Conservation (phyloP, 2,329 filamentous ascomycete genomes). For the Paramyrothecium sp. region DNA sequence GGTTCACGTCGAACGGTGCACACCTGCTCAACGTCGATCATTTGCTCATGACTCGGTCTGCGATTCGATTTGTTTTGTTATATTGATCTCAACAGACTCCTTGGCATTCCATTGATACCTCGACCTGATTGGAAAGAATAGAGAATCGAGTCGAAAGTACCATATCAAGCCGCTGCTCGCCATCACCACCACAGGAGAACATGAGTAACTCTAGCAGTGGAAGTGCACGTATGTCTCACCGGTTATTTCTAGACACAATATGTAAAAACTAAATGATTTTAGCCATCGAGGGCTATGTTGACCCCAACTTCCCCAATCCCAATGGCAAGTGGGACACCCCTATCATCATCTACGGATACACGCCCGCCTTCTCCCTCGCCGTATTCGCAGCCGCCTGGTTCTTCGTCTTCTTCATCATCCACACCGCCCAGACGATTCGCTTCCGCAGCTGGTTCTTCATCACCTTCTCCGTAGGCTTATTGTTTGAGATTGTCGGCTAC, state of each 20-base stretch:
- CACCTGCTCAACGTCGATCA: no score
- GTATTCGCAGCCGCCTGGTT: conserved; percentile 43
- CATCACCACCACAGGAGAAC: no score
- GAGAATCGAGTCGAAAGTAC: no score
- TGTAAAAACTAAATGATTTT: background rate
- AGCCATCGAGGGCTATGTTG: conserved; percentile 37
- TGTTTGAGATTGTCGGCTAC: conserved; percentile 51
- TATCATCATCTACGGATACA: conserved; percentile 52
- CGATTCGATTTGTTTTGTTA: background rate
- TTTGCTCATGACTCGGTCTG: background rate
- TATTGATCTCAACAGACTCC: no score
- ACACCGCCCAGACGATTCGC: conserved; percentile 33
- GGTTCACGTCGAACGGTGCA: no score
- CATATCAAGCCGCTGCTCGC: no score
- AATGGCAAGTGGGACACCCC: conserved; percentile 41
- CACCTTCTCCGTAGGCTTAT: conserved; percentile 39
- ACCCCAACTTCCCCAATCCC: conserved; percentile 51
- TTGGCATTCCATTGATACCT: no score
- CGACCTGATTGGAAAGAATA: no score
- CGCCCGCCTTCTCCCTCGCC: conserved; percentile 42
- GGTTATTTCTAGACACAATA: no score
- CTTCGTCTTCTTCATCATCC: conserved; percentile 34
- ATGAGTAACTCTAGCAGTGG: no score
- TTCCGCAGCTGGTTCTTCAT: conserved; percentile 45
- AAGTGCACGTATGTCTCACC: no score